phyloP scores from a whole-genome alignment of 345 rosid species.

The Erucastrum elatum region DNA sequence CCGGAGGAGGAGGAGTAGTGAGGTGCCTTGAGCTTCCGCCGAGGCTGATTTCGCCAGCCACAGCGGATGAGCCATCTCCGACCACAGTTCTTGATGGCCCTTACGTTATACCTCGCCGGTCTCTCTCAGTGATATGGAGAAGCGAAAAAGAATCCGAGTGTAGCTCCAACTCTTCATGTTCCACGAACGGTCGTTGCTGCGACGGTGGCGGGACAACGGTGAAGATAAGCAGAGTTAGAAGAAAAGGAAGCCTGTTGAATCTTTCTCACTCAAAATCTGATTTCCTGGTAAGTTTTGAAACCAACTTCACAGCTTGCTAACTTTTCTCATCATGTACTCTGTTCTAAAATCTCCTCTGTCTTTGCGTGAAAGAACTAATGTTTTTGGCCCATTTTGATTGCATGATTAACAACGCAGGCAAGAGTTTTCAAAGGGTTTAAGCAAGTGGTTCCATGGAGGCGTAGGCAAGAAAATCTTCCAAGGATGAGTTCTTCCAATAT shows the following conservation, averaged over 20 bases:
- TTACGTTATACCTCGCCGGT: slow-evolving; percentile 36
- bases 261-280: slow-evolving; percentile 47
- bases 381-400: neutral
- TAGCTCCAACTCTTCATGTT: slow-evolving; percentile 22
- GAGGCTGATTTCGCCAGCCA: slow-evolving; percentile 37
- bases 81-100: slow-evolving; percentile 65
- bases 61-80: slow-evolving; percentile 46
- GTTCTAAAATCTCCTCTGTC: neutral
- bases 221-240: slow-evolving; percentile 54
- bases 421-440: slow-evolving; percentile 56
- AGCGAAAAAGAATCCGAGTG: slow-evolving; percentile 30
- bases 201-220: slow-evolving; percentile 36
- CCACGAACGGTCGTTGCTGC: slow-evolving; percentile 1
- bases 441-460: slow-evolving; percentile 68
- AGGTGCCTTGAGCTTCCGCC: slow-evolving; percentile 76
- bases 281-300: slow-evolving; percentile 43
- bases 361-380: neutral
- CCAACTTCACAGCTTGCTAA: neutral
- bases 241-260: slow-evolving; percentile 51
- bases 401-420: slow-evolving; percentile 42
- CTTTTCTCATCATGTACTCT: neutral
- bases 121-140: slow-evolving; percentile 38
- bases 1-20: slow-evolving; percentile 31
- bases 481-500: slow-evolving; percentile 28
- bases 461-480: slow-evolving; percentile 42